Evolutionary conservation across 192 early-diverging fungal genomes (phyloP), one percentile per base, ranked within the genome.

Genomic region (Geranomyces variabilis): DNA sequence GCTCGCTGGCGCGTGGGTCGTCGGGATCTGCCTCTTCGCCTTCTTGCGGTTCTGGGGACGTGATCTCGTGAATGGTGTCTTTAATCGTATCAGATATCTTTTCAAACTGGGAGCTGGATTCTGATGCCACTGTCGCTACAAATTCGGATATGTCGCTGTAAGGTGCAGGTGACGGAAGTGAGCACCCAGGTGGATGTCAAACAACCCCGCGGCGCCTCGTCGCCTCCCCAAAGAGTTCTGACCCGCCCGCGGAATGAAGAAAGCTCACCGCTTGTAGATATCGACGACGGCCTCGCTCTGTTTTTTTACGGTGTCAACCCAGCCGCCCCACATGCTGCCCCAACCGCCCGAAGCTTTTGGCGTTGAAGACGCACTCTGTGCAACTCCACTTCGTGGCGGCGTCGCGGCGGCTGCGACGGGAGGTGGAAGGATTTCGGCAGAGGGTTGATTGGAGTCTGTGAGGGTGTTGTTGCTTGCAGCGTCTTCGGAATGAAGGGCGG

Each of bases 261-360:
- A n/a, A 53, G 49, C 47, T 12, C 56, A 70, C 77, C 77, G 29
- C 51, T 72, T 77, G 63, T 75, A 75, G 36, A 79, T 63, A 36
- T 78, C 76, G 1, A 66, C 73, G 4, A 79, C 77, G 15, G 51
- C 66, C 51, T 79, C 77, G 45, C 51, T 59, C 69, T 78, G 82
- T 64, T 83, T 83, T 74, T 81, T 80, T 44, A 83, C 79, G 8
- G 75, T 70, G 29, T 80, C 79, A 4, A 83, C 82, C 41, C 82
- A 59, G 1, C 49, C 63, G 9, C 72, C 66, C 82, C 82, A 83
- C 41, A 70, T 63, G 12, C 75, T 66, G 13, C 58, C 56, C 79
- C 79, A 80, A 21, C 75, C 71, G 34, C 75, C 67, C 10, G 51
- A 53, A 4, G 36, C 36, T 41, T 41, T 41, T 41, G 36, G 36